These are phyloP conservation scores for Oxytropis ochrocephala DNA, from an alignment of 306 rosid species.

Conservation along the genomic window DNA sequence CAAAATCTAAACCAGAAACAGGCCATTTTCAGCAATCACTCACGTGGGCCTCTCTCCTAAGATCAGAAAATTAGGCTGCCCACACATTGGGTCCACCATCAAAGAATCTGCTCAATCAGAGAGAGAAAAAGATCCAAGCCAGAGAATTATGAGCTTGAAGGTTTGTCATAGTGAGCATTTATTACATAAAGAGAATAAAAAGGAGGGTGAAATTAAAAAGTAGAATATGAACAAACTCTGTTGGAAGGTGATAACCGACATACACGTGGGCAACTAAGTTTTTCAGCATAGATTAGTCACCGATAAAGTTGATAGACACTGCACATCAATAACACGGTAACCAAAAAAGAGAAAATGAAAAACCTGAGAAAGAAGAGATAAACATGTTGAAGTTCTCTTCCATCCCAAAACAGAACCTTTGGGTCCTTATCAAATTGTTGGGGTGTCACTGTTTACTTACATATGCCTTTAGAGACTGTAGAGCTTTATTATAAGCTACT, in stretches of 20 bases:
- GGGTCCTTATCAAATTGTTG: conserved; percentile 66
- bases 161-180: conserved; percentile 40
- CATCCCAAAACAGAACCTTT: conserved; percentile 41
- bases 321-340: too few species aligned
- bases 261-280: too few species aligned
- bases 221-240: too few species aligned
- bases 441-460: conserved; percentile 52
- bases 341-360: too few species aligned
- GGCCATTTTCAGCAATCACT: conserved; percentile 53
- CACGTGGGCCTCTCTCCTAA: conserved; percentile 53
- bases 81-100: conserved; percentile 50
- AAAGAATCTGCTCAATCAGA: conserved; percentile 53
- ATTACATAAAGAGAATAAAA: conserved; percentile 33
- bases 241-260: too few species aligned
- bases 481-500: conserved; percentile 38
- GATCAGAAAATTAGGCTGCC: conserved; percentile 65
- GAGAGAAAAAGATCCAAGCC: conserved; percentile 32
- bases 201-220: conserved; percentile 4
- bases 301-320: too few species aligned
- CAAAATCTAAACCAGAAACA: conserved; percentile 34
- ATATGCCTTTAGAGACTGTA: conserved; percentile 34
- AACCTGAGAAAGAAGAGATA: conserved; percentile 40
- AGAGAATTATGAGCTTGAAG: conserved; percentile 45
- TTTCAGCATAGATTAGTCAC: too few species aligned
- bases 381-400: conserved; percentile 67